Evolutionary conservation across 345 rosid species (phyloP), one percentile per base, ranked within the genome.

Genomic region (sweet orange (Citrus sinensis)): DNA sequence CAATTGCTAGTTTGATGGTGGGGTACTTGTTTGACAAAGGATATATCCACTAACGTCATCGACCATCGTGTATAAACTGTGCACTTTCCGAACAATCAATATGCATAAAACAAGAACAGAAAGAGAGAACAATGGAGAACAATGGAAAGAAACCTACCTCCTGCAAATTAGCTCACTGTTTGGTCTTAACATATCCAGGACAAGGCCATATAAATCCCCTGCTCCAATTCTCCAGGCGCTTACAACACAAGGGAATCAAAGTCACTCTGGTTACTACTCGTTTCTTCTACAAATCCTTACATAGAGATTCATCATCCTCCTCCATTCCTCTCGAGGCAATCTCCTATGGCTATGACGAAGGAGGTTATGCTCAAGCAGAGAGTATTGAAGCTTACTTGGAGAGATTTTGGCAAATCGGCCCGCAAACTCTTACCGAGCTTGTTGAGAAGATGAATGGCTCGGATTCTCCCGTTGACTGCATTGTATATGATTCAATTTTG

Each of bases 311-410:
- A 46, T 46, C 51, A 3, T 46, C 37, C 46, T 77, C 27, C 78
- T 30, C 55, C 6, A 75, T 82, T 29, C 2, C 9, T 13, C 2
- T 80, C 7, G 69, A 78, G 65, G 75, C 87, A 4, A 70, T 77
- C 19, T 85, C 85, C 20, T 78, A 78, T 30, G 87, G 87, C 11
- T 80, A 66, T 9, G 88, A 85, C 9, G 75, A 80, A 14, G 70
- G 62, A 0, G 84, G 83, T 5, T 5, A 0, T 20, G 4, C 11
- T 0, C 80, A 78, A 11, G 83, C 80, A 13, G 67, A 20, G 17
- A 67, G 24, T 62, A 0, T 46, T 1, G 77, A 78, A 2, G 72
- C 27, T 46, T 82, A 78, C 67, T 6, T 71, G 40, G 59, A 80
- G 46, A 29, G 70, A 1, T 69, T 83, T 58, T 78, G 7, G 13